Evolutionary conservation across 768 basidiomycete species (phyloP), one percentile per base, ranked within the genome.

Genomic region (Auriscalpium orientale): DNA sequence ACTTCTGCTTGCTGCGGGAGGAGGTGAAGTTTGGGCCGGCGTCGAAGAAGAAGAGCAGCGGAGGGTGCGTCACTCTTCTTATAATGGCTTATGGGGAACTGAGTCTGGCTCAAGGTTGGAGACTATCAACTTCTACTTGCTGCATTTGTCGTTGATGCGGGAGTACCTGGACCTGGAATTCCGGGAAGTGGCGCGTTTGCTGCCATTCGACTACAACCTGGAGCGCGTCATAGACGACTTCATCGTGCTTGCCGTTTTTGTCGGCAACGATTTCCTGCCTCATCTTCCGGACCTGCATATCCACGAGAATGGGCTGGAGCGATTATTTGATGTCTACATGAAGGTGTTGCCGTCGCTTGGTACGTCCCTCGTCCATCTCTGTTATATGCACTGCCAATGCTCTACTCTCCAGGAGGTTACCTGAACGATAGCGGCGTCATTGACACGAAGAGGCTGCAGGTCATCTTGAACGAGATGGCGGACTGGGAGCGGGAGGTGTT

Each of bases 91-190:
- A 33, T 35, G 4, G 21, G 40, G 34, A 20, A 20, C 35, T 16
- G 18, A 36, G 21, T 53, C 56, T 48, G 45, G n/a, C 36, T 36
- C 52, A 5, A 80, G 75, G 51, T 69, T 87, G 56, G 90, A 94
- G 65, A 76, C 87, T 0, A 88, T 88, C 58, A 98, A 84, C 68
- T 99, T 99, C 73, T 98, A 93, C 72, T 79, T 99, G 16, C 76
- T 99, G 52, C 97, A 99, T 70, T 78, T 99, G 22, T 95, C 88
- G 4, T 77, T 99, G 44, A 81, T 99, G 79, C 85, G 97, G 65
- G 97, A 99, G 71, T 99, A 99, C 68, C 84, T 99, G 62, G 89
- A 99, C 70, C 81, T 97, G 59, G 97, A 99, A 70, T 99, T 99
- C 71, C 81, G 74, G 64, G 79, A 83, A 62, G 82, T 94, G 51